A percentile compares a stretch with the other conserved stretches of the same genome.
phyloP scores from a whole-genome alignment of 1,284 basidiomycete genomes.

The Trichosporon asahii region DNA sequence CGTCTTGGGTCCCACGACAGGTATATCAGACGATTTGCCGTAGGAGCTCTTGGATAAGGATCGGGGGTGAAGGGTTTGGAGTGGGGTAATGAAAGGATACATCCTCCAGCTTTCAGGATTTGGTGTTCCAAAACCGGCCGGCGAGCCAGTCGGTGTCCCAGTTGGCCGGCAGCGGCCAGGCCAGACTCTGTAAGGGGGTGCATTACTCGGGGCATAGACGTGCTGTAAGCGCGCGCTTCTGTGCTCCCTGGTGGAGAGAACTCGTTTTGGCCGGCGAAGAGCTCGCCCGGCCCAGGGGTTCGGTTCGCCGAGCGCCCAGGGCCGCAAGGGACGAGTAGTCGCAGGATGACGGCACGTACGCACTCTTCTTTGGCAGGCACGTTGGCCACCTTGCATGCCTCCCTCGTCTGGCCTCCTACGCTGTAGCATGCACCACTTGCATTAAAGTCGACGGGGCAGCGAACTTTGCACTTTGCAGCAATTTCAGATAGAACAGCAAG shows the following conservation, averaged over 20 bases:
- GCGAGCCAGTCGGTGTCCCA: neutral
- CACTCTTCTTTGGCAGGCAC: neutral
- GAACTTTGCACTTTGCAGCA: neutral
- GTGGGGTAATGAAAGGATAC: neutral
- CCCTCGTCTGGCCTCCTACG: no score
- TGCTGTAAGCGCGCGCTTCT: neutral
- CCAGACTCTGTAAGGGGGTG: neutral
- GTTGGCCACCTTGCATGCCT: no score
- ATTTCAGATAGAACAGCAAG: neutral
- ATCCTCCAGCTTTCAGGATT: neutral
- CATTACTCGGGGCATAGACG: neutral
- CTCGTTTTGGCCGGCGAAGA: neutral
- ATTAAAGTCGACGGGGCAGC: no score
- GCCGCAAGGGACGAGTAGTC: neutral
- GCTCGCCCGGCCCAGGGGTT: neutral
- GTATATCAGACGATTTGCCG: no score
- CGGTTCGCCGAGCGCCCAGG: neutral
- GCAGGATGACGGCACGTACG: slow-evolving; percentile 1
- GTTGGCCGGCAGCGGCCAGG: neutral
- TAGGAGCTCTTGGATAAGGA: no score
- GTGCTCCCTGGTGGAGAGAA: neutral
- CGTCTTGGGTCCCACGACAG: neutral
- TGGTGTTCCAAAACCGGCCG: neutral
- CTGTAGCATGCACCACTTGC: no score
- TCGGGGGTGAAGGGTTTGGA: neutral